These are phyloP conservation scores for Podospora didyma DNA, from an alignment of 495 filamentous ascomycete genomes.

Conservation along the genomic window DNA sequence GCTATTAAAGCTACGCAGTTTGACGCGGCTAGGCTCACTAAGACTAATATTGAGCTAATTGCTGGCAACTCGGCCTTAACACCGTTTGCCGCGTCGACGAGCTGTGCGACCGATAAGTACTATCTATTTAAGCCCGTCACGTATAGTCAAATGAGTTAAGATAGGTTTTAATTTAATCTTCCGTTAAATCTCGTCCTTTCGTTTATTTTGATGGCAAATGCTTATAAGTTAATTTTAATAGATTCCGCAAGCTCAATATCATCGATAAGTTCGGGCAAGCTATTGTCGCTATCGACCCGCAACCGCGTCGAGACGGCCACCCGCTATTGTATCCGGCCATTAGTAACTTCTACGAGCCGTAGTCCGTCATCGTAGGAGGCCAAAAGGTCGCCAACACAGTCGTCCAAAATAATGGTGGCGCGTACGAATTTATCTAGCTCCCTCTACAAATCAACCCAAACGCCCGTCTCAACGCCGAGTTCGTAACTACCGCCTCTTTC, in stretches of 20 bases:
- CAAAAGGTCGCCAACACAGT: conserved; percentile 21
- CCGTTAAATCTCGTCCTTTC: too few species aligned
- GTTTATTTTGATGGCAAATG: too few species aligned
- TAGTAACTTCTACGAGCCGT: too few species aligned
- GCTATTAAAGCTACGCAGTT: conserved; percentile 16
- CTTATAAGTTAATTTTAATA: conserved; percentile 17
- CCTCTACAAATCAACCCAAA: conserved; percentile 47
- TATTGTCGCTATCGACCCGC: conserved; percentile 25
- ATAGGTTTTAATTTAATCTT: too few species aligned
- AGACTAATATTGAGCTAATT: conserved; percentile 12
- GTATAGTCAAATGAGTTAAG: conserved; percentile 34
- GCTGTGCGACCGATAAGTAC: neutral
- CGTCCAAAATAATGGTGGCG: neutral
- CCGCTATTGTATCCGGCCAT: neutral
- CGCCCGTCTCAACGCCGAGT: conserved; percentile 40
- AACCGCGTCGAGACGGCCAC: conserved; percentile 10
- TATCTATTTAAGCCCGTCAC: conserved; percentile 41
- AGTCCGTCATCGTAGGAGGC: conserved; percentile 16
- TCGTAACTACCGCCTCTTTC: conserved; percentile 1
- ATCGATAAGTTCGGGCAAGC: conserved; percentile 51
- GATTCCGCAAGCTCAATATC: conserved; percentile 40
- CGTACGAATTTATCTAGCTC: conserved; percentile 41
- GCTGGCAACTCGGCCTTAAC: conserved; percentile 24
- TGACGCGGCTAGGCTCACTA: neutral
- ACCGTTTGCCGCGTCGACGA: conserved; percentile 24